Evolutionary conservation across 306 rosid species (phyloP).

Genomic region (Coriaria nepalensis): DNA sequence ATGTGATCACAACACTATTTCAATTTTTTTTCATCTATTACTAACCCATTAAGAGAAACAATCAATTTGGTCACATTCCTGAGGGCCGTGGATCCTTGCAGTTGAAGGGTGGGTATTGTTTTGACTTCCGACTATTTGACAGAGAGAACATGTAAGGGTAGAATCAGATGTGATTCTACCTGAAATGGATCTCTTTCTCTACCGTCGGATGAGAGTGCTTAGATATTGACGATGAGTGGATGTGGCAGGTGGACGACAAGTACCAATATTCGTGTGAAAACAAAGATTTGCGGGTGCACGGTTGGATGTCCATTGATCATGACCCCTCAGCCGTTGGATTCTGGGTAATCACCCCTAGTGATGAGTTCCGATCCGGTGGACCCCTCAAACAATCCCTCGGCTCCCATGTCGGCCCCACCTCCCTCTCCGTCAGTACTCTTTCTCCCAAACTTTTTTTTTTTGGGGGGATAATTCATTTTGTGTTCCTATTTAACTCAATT

Average conservation of each 20-base stretch:
- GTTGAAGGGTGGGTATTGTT: too few species aligned
- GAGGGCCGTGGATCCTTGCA: too few species aligned
- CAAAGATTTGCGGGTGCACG: conserved; percentile 71
- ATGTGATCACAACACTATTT: too few species aligned
- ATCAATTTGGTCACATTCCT: too few species aligned
- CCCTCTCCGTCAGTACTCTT: conserved; percentile 50
- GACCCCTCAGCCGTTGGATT: conserved; percentile 56
- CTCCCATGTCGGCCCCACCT: conserved; percentile 80
- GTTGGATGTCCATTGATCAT: conserved; percentile 66
- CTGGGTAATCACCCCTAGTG: conserved; percentile 76
- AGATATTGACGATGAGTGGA: conserved; percentile 18
- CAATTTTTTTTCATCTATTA: too few species aligned
- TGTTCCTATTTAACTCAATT: too few species aligned
- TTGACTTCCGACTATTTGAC: too few species aligned
- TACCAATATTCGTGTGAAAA: conserved; percentile 77
- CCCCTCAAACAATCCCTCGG: conserved; percentile 68
- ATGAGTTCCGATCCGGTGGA: conserved; percentile 90
- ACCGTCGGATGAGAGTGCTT: conserved; percentile 15
- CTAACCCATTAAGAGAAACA: too few species aligned
- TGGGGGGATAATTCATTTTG: too few species aligned
- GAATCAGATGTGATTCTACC: neutral
- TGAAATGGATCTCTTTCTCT: conserved; percentile 3
- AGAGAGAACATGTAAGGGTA: too few species aligned
- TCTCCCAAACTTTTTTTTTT: neutral
- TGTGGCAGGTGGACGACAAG: conserved; percentile 53